Evolutionary conservation across 2,329 filamentous ascomycete genomes (phyloP).

Genomic region (Fusarium cicatricum): DNA sequence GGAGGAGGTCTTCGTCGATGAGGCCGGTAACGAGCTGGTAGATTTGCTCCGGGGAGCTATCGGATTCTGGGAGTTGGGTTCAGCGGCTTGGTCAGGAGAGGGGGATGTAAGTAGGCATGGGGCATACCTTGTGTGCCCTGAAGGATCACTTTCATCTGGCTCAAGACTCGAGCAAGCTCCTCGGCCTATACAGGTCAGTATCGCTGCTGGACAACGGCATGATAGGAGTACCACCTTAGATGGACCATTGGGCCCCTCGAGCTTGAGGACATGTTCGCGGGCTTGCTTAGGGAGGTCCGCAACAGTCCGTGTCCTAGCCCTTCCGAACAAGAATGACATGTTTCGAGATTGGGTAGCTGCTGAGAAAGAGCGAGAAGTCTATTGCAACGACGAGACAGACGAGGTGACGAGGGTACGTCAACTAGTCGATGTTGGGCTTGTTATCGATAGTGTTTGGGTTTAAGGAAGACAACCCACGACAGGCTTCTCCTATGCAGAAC

Average conservation of each 20-base stretch:
- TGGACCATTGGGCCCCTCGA: slow-evolving; percentile 58
- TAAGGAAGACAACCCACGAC: background rate
- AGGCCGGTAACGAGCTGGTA: slow-evolving; percentile 85
- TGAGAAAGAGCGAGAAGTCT: background rate
- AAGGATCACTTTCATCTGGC: slow-evolving; percentile 90
- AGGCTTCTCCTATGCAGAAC: slow-evolving; percentile 1
- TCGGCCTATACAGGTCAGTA: slow-evolving; percentile 68
- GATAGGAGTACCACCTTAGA: slow-evolving; percentile 53
- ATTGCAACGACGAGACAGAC: slow-evolving; percentile 4
- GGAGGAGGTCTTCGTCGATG: slow-evolving; percentile 89
- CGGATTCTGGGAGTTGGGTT: slow-evolving; percentile 68
- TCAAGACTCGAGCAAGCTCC: slow-evolving; percentile 84
- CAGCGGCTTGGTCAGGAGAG: slow-evolving; percentile 14
- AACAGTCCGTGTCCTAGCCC: slow-evolving; percentile 60
- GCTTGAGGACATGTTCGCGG: slow-evolving; percentile 60
- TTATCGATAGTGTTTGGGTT: slow-evolving; percentile 32
- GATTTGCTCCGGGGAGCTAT: slow-evolving; percentile 87
- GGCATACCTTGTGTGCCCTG: slow-evolving; percentile 87
- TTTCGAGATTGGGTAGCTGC: background rate
- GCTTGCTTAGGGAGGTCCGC: slow-evolving; percentile 65
- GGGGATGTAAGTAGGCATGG: background rate
- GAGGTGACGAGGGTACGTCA: background rate
- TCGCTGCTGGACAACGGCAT: background rate
- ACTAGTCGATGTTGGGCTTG: slow-evolving; percentile 23
- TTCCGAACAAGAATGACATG: slow-evolving; percentile 66